Conservation (phyloP, 306 rosid species). For the Vigna nakashimae region DNA sequence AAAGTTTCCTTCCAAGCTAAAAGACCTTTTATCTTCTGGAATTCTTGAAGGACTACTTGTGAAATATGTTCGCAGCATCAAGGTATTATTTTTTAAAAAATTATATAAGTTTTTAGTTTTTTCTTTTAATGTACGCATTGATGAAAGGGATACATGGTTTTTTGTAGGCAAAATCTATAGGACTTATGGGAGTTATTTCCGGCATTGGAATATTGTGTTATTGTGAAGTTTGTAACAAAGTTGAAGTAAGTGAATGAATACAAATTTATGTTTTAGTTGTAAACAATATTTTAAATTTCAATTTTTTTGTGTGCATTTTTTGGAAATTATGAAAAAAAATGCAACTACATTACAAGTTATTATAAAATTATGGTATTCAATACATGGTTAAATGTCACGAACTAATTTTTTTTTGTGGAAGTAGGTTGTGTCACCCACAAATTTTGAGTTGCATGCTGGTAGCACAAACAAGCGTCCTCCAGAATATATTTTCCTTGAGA, state of each 20-base stretch:
- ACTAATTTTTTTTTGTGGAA: not conserved
- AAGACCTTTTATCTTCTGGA: slow-evolving; percentile 71
- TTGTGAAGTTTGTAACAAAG: slow-evolving; percentile 64
- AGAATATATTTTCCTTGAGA: slow-evolving; percentile 66
- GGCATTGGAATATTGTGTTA: slow-evolving; percentile 62
- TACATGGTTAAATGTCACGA: not conserved
- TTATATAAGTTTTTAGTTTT: not conserved
- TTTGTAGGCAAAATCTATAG: slow-evolving; percentile 57
- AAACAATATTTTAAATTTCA: not conserved
- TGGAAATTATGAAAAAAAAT: not conserved
- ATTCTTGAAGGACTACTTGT: slow-evolving; percentile 75
- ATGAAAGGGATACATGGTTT: not conserved
- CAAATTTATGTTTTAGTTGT: not conserved
- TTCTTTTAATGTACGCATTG: not conserved
- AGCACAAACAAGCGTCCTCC: slow-evolving; percentile 78
- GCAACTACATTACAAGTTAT: not conserved
- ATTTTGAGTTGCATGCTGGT: slow-evolving; percentile 82
- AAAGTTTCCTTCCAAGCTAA: slow-evolving; percentile 64
- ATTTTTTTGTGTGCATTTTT: accelerated
- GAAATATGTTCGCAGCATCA: slow-evolving; percentile 57
- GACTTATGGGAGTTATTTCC: slow-evolving; percentile 64
- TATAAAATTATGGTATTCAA: too few species aligned
- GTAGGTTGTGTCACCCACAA: slow-evolving; percentile 68
- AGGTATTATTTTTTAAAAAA: slow-evolving; percentile 53
- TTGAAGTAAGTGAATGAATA: slow-evolving; percentile 54